Percentiles rank a stretch among this genome's conserved stretches.
Evolutionary conservation across 2,329 filamentous ascomycete genomes (phyloP).

Genomic region (Aspergillus ibericus): DNA sequence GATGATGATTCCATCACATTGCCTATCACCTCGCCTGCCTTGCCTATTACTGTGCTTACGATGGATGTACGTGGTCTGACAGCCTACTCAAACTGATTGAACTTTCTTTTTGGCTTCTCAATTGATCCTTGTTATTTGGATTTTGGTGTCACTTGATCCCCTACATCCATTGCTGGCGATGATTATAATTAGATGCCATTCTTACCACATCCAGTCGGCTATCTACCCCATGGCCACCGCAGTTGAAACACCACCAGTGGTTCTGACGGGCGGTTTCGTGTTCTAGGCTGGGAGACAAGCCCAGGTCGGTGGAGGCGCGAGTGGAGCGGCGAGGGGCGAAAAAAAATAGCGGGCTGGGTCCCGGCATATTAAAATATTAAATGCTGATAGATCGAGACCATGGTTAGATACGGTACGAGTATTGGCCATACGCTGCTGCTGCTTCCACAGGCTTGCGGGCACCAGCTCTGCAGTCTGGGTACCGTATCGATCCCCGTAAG

Average conservation of each 20-base stretch:
- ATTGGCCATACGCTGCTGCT: not conserved
- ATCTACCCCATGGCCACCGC: not conserved
- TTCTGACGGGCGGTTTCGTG: slow-evolving; percentile 19
- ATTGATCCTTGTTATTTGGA: not conserved
- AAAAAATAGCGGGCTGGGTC: not conserved
- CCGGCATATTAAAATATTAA: not conserved
- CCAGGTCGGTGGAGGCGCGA: slow-evolving; percentile 5
- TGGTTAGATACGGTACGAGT: not conserved
- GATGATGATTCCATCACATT: not conserved
- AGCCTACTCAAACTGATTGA: no score
- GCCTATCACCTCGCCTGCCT: not conserved
- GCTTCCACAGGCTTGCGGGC: not conserved
- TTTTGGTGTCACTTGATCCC: not conserved
- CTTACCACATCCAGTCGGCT: not conserved
- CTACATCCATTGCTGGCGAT: not conserved
- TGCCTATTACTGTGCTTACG: not conserved
- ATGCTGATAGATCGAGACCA: not conserved
- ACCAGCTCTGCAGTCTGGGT: not conserved
- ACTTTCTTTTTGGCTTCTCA: no score
- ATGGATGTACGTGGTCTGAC: no score
- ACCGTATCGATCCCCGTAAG: not conserved
- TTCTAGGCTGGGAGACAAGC: slow-evolving; percentile 13
- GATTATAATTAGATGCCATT: slow-evolving; percentile 1
- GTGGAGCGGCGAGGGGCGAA: slow-evolving; percentile 1
- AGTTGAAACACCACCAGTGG: slow-evolving; percentile 17